Conservation (phyloP, 2,329 filamentous ascomycete genomes). For the Coniochaeta sp. region DNA sequence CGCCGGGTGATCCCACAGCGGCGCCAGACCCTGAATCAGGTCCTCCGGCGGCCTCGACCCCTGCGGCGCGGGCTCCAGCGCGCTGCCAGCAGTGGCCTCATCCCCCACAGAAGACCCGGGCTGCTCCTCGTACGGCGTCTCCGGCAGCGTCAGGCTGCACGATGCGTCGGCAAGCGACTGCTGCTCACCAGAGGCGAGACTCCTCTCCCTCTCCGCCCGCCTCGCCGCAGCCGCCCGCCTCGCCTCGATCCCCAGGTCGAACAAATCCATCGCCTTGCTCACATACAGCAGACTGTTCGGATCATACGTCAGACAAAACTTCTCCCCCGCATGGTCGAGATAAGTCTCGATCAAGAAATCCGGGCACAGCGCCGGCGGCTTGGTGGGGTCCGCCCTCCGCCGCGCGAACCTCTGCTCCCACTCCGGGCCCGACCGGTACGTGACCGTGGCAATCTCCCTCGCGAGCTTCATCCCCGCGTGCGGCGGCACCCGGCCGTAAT, state of each 20-base stretch:
- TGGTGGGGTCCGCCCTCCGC: slow-evolving; percentile 74
- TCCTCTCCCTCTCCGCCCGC: slow-evolving; percentile 51
- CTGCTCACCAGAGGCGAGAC: slow-evolving; percentile 27
- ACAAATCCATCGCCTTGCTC: slow-evolving; percentile 97
- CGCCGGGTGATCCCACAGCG: slow-evolving; percentile 68
- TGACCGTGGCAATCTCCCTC: slow-evolving; percentile 94
- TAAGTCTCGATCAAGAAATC: slow-evolving; percentile 99
- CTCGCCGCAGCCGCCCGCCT: slow-evolving; percentile 56
- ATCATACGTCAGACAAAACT: slow-evolving; percentile 95
- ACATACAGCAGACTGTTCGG: slow-evolving; percentile 93
- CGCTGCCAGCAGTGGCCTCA: not conserved
- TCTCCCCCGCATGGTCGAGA: slow-evolving; percentile 94
- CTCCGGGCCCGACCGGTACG: slow-evolving; percentile 91
- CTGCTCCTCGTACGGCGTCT: slow-evolving; percentile 80
- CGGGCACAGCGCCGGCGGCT: slow-evolving; percentile 87
- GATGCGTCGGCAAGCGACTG: slow-evolving; percentile 38
- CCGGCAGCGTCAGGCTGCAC: slow-evolving; percentile 78
- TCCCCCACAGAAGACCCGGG: slow-evolving; percentile 35
- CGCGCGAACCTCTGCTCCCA: slow-evolving; percentile 95
- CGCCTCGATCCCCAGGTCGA: slow-evolving; percentile 73
- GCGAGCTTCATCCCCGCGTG: slow-evolving; percentile 98
- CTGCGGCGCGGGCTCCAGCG: slow-evolving; percentile 17
- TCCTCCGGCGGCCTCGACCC: slow-evolving; percentile 63
- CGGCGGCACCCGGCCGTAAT: slow-evolving; percentile 81
- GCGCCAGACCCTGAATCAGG: slow-evolving; percentile 65